Evolutionary conservation across 2,329 filamentous ascomycete species (phyloP).

Genomic region (Uncinocarpus reesii): DNA sequence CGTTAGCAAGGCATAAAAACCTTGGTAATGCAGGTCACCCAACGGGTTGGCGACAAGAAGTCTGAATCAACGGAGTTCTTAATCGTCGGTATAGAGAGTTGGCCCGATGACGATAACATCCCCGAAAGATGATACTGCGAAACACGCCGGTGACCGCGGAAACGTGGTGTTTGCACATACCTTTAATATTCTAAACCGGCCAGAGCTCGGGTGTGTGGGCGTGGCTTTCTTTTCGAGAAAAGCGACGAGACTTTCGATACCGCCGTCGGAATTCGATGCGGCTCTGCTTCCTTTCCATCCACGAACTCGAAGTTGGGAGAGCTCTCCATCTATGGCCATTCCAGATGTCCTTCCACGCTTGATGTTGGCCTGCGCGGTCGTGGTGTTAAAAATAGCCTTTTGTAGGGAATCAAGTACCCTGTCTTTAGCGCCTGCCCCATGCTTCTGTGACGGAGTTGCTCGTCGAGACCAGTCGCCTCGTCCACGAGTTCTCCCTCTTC

Average conservation of each 20-base stretch:
- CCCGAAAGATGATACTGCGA: slow-evolving; percentile 28
- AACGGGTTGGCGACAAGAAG: slow-evolving; percentile 26
- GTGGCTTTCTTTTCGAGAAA: slow-evolving; percentile 64
- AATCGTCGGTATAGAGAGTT: slow-evolving; percentile 37
- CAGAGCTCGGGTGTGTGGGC: slow-evolving; percentile 39
- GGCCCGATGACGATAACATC: slow-evolving; percentile 34
- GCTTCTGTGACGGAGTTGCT: slow-evolving; percentile 22
- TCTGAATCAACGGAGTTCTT: slow-evolving; percentile 21
- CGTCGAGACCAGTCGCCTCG: slow-evolving; percentile 26
- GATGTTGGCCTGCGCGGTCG: slow-evolving; percentile 31
- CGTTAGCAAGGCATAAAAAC: slow-evolving; percentile 54
- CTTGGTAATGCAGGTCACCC: slow-evolving; percentile 32
- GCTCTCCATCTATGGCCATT: slow-evolving; percentile 14
- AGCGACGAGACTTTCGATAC: slow-evolving; percentile 52
- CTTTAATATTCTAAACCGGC: slow-evolving; percentile 59
- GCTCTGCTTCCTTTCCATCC: slow-evolving; percentile 62
- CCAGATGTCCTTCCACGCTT: slow-evolving; percentile 25
- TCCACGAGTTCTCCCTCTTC: slow-evolving; percentile 28
- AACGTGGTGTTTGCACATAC: slow-evolving; percentile 51
- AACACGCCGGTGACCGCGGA: slow-evolving; percentile 34
- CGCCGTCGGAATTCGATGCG: slow-evolving; percentile 54
- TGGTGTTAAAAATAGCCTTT: slow-evolving; percentile 27
- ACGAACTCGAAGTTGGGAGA: slow-evolving; percentile 39
- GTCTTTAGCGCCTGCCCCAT: slow-evolving; percentile 17
- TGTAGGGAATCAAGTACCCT: slow-evolving; percentile 30